Evolutionary conservation across 225 moss, liverwort and hornwort species (phyloP).

Genomic region (Asterella californica): DNA sequence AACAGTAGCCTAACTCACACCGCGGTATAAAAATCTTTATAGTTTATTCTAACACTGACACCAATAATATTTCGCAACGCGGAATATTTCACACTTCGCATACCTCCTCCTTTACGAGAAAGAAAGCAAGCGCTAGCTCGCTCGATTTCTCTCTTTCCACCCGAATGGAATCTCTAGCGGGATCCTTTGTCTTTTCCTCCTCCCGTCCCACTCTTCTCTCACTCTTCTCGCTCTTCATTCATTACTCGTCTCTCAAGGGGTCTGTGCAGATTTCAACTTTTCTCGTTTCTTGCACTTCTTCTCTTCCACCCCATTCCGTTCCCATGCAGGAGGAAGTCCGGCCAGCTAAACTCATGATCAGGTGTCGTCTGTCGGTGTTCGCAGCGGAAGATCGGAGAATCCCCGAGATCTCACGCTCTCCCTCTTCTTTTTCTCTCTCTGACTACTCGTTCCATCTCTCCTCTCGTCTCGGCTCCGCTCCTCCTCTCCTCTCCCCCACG

Average conservation of each 20-base stretch:
- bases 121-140: neutral
- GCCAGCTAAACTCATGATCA: neutral
- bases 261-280: neutral
- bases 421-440: neutral
- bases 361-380: neutral
- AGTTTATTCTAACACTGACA: too few relatives aligned
- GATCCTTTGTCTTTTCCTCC: neutral
- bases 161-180: neutral
- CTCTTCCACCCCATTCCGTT: neutral
- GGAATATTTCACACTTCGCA: too few relatives aligned
- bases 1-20: too few relatives aligned
- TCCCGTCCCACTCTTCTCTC: neutral
- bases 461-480: neutral
- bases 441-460: neutral
- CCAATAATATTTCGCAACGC: too few relatives aligned
- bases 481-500: neutral
- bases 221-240: neutral
- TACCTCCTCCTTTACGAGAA: constrained; percentile 4
- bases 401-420: neutral
- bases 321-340: neutral
- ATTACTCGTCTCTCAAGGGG: too few relatives aligned
- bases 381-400: too few relatives aligned
- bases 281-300: neutral
- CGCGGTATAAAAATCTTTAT: too few relatives aligned
- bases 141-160: neutral